These are phyloP conservation scores for Phytophthora crassamura DNA, from an alignment of 352 stramenopile genomes.

Conservation along the genomic window DNA sequence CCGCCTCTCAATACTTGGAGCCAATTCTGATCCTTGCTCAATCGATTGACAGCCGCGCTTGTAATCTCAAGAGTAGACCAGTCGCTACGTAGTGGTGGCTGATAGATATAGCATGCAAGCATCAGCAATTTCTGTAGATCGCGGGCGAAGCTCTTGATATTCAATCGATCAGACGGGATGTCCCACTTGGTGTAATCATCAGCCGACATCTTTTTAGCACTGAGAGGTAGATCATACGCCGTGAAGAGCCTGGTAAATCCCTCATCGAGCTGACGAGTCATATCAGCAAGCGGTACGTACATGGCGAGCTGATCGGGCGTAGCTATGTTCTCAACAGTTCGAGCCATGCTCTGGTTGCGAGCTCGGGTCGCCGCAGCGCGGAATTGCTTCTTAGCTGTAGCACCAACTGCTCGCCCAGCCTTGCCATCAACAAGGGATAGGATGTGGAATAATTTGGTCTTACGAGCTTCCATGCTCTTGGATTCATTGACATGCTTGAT, in stretches of 20 bases:
- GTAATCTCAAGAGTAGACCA: constrained; percentile 7
- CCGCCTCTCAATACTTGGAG: constrained; percentile 1
- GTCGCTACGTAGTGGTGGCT: not conserved
- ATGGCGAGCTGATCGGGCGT: too few relatives aligned
- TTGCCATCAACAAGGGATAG: too few relatives aligned
- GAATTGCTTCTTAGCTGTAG: too few relatives aligned
- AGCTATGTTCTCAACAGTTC: too few relatives aligned
- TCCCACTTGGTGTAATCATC: not conserved
- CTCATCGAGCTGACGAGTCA: too few relatives aligned
- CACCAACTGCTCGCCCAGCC: too few relatives aligned
- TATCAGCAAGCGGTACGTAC: too few relatives aligned
- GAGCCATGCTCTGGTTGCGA: too few relatives aligned
- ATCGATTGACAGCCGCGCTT: not conserved
- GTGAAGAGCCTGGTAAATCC: not conserved
- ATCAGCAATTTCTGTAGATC: constrained; percentile 1
- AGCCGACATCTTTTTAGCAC: not conserved
- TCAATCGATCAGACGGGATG: not conserved
- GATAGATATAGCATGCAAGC: not conserved
- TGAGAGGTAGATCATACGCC: not conserved
- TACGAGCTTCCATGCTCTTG: too few relatives aligned
- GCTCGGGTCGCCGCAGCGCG: too few relatives aligned
- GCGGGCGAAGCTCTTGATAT: constrained; percentile 6
- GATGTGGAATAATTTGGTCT: too few relatives aligned
- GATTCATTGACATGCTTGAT: too few relatives aligned
- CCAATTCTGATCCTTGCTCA: not conserved